Evolutionary conservation across 2,329 filamentous ascomycete species (phyloP), one percentile per base, ranked within the genome.

Genomic region (Cucurbitaria berberidis): DNA sequence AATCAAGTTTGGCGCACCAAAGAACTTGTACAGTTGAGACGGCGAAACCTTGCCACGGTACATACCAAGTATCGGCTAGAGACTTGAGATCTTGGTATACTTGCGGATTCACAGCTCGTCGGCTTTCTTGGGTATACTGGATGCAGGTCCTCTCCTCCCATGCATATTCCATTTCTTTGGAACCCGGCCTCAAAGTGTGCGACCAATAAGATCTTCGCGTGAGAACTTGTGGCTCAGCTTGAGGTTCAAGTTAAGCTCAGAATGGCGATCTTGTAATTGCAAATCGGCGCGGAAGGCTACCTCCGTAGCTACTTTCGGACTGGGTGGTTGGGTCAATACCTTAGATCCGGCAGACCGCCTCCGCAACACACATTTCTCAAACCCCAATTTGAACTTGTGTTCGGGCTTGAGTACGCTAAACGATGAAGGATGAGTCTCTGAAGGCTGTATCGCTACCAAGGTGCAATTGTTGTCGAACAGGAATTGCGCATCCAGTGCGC

Each of bases 281-380:
- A 56, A 47, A 34, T 34, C 53, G 57, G 41, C 57, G 56, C 64
- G 62, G 62, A 66, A 62, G 53, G 51, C 54, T 29, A 38, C 39
- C 62, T 66, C 66, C 63, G 64, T 49, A 50, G 45, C 62, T 64
- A 51, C 32, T 55, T 62, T 16, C 32, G 54, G 48, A 55, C 43
- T 50, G 58, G 51, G 55, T 42, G 60, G 60, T 50, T 43, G 52
- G 43, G 51, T n/a, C n/a, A n/a, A n/a, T 51, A 64, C 60, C 59
- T 42, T 63, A 57, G 57, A 51, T 58, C 56, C 59, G 54, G 53
- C 55, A 60, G 61, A 65, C 64, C 61, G 64, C 64, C 58, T 51
- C 51, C 48, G 41, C 49, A 32, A 51, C 36, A 39, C 15, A n/a
- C 39, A 1, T n/a, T 51, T 29, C 45, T 55, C 32, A 45, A 58